Percentiles rank a stretch among this genome's conserved stretches.
Evolutionary conservation across 495 filamentous ascomycete genomes (phyloP).

Genomic region (Penicillium chermesinum): DNA sequence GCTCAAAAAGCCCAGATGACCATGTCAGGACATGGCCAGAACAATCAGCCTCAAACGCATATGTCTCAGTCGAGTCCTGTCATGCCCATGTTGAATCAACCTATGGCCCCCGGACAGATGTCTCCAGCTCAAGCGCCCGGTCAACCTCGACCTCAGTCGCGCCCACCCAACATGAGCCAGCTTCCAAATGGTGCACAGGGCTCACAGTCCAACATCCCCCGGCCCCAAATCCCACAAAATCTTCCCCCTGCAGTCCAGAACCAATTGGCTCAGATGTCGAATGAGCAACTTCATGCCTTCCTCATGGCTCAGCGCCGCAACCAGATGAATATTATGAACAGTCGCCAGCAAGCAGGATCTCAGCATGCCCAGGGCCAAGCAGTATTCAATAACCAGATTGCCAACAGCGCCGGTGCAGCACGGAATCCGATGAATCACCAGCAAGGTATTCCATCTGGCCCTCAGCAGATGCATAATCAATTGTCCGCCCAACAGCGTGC

Average conservation of each 20-base stretch:
- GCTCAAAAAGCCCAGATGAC: constrained; percentile 48
- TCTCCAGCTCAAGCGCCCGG: constrained; percentile 37
- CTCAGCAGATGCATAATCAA: constrained; percentile 33
- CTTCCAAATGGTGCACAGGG: constrained; percentile 25
- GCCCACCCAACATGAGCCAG: constrained; percentile 30
- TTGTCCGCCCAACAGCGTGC: constrained; percentile 32
- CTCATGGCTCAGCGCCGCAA: constrained; percentile 34
- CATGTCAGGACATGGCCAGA: constrained; percentile 34
- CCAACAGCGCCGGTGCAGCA: constrained; percentile 29
- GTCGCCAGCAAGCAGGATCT: constrained; percentile 21
- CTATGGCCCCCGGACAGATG: constrained; percentile 46
- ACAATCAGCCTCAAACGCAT: constrained; percentile 33
- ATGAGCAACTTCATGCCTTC: constrained; percentile 32
- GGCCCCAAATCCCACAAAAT: constrained; percentile 30
- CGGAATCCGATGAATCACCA: constrained; percentile 30
- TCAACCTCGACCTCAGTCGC: constrained; percentile 37
- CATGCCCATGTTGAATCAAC: constrained; percentile 58
- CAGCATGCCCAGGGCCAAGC: constrained; percentile 36
- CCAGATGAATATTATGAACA: constrained; percentile 26
- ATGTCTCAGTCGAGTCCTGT: constrained; percentile 47
- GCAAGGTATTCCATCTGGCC: constrained; percentile 29
- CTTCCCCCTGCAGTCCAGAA: constrained; percentile 34
- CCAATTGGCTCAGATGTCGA: constrained; percentile 30
- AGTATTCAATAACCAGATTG: constrained; percentile 35
- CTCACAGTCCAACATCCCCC: constrained; percentile 30